phyloP scores from a whole-genome alignment of 306 rosid species.

The Sophora flavescens region DNA sequence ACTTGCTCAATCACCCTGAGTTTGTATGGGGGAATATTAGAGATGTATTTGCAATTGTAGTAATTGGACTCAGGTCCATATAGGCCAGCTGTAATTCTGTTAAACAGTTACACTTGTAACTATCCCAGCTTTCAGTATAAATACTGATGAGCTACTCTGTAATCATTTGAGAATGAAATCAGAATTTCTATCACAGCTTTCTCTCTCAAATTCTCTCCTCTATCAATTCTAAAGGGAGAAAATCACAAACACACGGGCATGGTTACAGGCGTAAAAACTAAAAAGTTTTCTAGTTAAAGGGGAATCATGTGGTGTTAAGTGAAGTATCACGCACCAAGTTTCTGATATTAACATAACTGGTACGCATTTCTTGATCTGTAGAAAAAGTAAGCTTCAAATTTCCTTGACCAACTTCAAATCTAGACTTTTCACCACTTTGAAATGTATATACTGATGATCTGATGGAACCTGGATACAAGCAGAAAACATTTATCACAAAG shows the following conservation, averaged over 20 bases:
- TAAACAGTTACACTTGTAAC: too few relatives aligned
- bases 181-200: too few relatives aligned
- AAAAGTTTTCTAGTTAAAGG: slow-evolving; percentile 13
- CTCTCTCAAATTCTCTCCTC: too few relatives aligned
- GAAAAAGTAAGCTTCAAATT: slow-evolving; percentile 71
- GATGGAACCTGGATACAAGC: slow-evolving; percentile 61
- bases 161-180: too few relatives aligned
- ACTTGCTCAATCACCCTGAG: too few relatives aligned
- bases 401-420: slow-evolving; percentile 80
- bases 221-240: too few relatives aligned
- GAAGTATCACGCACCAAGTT: slow-evolving; percentile 56
- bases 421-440: slow-evolving; percentile 49
- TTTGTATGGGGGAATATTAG: too few relatives aligned
- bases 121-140: too few relatives aligned
- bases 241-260: slow-evolving; percentile 27
- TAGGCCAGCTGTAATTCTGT: too few relatives aligned
- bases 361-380: slow-evolving; percentile 55
- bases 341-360: slow-evolving; percentile 62
- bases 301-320: slow-evolving; percentile 34
- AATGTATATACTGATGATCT: slow-evolving; percentile 61
- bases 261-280: not conserved
- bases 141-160: too few relatives aligned
- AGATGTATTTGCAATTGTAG: too few relatives aligned
- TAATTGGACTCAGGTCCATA: too few relatives aligned
- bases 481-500: slow-evolving; percentile 40